A percentile compares a stretch with the other conserved stretches of the same genome.
Conservation (phyloP, 2,329 filamentous ascomycete genomes). For the Calonectria montana region DNA sequence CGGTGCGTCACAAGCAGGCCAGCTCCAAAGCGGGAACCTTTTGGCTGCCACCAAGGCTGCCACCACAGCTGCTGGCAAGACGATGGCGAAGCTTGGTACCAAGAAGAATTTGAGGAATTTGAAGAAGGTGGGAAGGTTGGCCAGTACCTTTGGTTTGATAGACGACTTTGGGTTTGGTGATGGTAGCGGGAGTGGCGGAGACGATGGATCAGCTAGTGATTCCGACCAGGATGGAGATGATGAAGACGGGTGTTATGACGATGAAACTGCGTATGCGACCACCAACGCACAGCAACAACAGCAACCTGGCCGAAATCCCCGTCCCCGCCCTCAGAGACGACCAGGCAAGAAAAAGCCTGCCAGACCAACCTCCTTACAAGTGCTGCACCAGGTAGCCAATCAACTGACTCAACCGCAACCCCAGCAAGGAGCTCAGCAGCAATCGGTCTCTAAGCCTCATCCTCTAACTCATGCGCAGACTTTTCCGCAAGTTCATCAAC, state of each 20-base stretch:
- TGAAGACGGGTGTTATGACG: background rate
- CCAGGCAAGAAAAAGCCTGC: background rate
- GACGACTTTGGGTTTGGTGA: slow-evolving; percentile 13
- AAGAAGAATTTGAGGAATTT: slow-evolving; percentile 42
- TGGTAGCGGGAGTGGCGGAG: slow-evolving; percentile 4
- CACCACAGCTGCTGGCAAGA: slow-evolving; percentile 20
- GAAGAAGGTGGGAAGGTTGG: slow-evolving; percentile 34
- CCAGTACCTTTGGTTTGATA: slow-evolving; percentile 14
- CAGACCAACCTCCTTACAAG: background rate
- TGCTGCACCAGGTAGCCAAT: no score
- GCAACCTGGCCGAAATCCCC: background rate
- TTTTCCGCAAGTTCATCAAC: background rate
- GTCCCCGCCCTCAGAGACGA: background rate
- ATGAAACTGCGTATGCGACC: background rate
- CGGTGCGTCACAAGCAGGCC: background rate
- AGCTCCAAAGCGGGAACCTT: slow-evolving; percentile 1
- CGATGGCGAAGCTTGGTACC: slow-evolving; percentile 42
- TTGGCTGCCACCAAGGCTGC: slow-evolving; percentile 37
- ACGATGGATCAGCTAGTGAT: slow-evolving; percentile 8
- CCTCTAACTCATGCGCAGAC: background rate
- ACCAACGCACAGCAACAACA: slow-evolving; percentile 14
- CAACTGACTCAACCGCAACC: background rate
- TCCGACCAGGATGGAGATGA: slow-evolving; percentile 21
- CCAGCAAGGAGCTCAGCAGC: background rate
- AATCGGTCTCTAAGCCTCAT: background rate